Evolutionary conservation across 2,329 filamentous ascomycete genomes (phyloP).

Genomic region (Ilyonectria robusta): DNA sequence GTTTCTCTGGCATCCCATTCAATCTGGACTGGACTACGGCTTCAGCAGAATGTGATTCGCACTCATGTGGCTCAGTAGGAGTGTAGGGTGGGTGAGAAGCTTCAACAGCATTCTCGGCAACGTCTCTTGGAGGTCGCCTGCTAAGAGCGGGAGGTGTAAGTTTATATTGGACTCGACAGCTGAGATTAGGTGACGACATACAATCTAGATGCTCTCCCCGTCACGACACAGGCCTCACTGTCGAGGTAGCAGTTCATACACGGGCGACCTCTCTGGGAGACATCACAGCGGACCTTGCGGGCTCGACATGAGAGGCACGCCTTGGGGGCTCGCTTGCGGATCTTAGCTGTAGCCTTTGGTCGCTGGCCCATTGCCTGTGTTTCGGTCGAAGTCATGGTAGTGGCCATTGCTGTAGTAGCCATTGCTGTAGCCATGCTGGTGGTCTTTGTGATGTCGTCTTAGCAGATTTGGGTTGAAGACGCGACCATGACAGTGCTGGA

Average conservation of each 20-base stretch:
- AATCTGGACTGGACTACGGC: slow-evolving; percentile 33
- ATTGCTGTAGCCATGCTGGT: background rate
- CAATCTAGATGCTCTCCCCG: slow-evolving; percentile 49
- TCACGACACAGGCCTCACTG: slow-evolving; percentile 60
- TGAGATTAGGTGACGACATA: slow-evolving; percentile 1
- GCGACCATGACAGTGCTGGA: background rate
- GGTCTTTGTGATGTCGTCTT: background rate
- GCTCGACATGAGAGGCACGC: slow-evolving; percentile 66
- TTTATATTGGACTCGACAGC: background rate
- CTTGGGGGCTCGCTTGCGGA: slow-evolving; percentile 63
- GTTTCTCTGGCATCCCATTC: slow-evolving; percentile 12
- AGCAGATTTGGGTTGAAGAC: background rate
- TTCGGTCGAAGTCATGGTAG: slow-evolving; percentile 30
- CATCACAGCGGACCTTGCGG: slow-evolving; percentile 66
- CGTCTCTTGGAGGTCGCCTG: slow-evolving; percentile 25
- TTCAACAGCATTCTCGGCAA: slow-evolving; percentile 11
- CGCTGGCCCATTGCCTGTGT: slow-evolving; percentile 45
- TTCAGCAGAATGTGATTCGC: slow-evolving; percentile 25
- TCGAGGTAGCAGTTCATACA: slow-evolving; percentile 69
- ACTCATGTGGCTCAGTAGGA: slow-evolving; percentile 16
- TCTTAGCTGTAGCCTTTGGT: slow-evolving; percentile 53
- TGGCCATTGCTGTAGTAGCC: slow-evolving; percentile 6
- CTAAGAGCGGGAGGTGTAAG: slow-evolving; percentile 10
- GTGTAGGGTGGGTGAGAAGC: slow-evolving; percentile 26
- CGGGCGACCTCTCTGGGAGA: slow-evolving; percentile 63